Conservation (phyloP, 1,284 basidiomycete species). For the Moesziomyces antarcticus region DNA sequence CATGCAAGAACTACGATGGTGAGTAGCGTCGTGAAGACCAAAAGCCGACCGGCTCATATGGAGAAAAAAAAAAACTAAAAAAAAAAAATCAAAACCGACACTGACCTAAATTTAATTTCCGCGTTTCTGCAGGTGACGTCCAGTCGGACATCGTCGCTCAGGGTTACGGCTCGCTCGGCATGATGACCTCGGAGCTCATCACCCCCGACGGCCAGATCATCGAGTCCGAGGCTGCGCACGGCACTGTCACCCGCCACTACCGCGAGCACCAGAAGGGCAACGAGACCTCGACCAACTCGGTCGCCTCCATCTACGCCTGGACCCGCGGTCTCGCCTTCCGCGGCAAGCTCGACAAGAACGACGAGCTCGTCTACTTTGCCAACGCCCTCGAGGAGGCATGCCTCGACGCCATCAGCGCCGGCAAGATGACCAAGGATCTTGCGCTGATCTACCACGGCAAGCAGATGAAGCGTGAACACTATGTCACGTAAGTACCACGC, state of each 20-base stretch:
- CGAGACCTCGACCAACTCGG: conserved; percentile 92
- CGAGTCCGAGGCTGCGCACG: conserved; percentile 76
- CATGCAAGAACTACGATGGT: conserved; percentile 69
- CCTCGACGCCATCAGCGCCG: conserved; percentile 91
- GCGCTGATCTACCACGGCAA: conserved; percentile 95
- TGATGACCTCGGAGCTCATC: conserved; percentile 98
- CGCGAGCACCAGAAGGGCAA: conserved; percentile 91
- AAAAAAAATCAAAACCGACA: no score
- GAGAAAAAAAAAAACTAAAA: no score
- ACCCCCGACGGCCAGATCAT: conserved; percentile 93
- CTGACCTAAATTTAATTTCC: not conserved
- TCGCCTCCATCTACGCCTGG: conserved; percentile 99
- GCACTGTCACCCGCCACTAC: conserved; percentile 83
- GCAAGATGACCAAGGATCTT: conserved; percentile 90
- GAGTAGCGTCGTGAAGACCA: conserved; percentile 3
- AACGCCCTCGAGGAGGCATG: conserved; percentile 85
- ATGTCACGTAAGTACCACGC: conserved; percentile 56
- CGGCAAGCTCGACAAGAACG: conserved; percentile 89
- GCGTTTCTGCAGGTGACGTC: conserved; percentile 32
- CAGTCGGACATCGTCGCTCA: conserved; percentile 70
- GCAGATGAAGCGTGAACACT: conserved; percentile 68
- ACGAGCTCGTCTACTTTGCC: conserved; percentile 80
- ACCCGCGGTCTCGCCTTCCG: conserved; percentile 89
- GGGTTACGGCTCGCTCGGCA: conserved; percentile 86
- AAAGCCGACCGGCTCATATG: no score